These are phyloP conservation scores for Amorphotheca resinae DNA, from an alignment of 495 filamentous ascomycete genomes.

Conservation along the genomic window DNA sequence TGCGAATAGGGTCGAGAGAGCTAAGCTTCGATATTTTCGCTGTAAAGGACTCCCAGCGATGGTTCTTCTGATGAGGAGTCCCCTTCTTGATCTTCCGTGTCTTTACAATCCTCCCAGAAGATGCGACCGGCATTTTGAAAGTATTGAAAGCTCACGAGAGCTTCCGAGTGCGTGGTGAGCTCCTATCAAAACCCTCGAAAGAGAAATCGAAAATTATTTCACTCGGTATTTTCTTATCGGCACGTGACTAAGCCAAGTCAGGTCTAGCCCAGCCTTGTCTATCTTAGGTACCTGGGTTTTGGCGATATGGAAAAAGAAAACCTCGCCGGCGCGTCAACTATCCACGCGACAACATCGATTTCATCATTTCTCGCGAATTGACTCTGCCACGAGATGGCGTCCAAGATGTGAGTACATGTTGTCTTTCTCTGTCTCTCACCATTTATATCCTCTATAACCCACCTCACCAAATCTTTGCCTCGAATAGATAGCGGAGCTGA, in stretches of 20 bases:
- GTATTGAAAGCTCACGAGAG: neutral
- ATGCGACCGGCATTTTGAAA: constrained; percentile 39
- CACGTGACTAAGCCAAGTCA: neutral
- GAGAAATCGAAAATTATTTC: constrained; percentile 1
- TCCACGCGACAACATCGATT: constrained; percentile 5
- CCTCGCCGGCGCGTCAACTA: neutral
- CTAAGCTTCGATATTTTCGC: constrained; percentile 84
- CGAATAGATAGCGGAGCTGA: neutral
- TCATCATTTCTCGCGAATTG: neutral
- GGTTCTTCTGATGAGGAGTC: constrained; percentile 65
- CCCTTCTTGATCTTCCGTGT: constrained; percentile 50
- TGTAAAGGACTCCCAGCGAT: constrained; percentile 87
- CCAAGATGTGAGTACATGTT: constrained; percentile 51
- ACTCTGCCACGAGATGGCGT: constrained; percentile 35
- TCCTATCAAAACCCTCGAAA: neutral
- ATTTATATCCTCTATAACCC: neutral
- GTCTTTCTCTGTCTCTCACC: neutral
- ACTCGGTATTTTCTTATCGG: neutral
- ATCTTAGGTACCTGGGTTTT: too few relatives aligned
- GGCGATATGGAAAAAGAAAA: neutral
- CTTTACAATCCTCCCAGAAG: constrained; percentile 52
- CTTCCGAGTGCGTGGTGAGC: neutral
- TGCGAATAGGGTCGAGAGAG: constrained; percentile 76
- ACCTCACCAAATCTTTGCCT: neutral
- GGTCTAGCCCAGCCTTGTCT: neutral